Evolutionary conservation across 1,284 basidiomycete species (phyloP).

Genomic region (Heterobasidion occidentale): DNA sequence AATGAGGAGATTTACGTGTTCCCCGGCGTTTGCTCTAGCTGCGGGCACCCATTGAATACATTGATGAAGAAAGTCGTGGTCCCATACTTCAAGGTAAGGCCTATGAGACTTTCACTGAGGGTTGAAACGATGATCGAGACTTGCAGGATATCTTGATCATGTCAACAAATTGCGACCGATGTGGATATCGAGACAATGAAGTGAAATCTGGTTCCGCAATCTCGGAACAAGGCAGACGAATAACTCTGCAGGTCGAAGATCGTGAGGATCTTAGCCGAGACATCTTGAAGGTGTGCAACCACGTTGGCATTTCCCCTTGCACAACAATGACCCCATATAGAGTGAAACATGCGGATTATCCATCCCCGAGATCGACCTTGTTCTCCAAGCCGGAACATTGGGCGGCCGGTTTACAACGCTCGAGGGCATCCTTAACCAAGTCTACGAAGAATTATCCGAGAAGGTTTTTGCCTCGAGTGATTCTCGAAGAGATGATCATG

Average conservation of each 20-base stretch:
- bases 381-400: slow-evolving; percentile 88
- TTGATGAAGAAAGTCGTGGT: slow-evolving; percentile 96
- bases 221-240: slow-evolving; percentile 77
- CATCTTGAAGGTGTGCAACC: slow-evolving; percentile 71
- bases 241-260: slow-evolving; percentile 89
- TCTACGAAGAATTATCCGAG: slow-evolving; percentile 91
- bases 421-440: slow-evolving; percentile 91
- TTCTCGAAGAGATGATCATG: slow-evolving; percentile 30
- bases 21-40: slow-evolving; percentile 85
- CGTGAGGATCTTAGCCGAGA: slow-evolving; percentile 91
- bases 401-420: slow-evolving; percentile 98
- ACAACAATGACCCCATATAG: background rate
- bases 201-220: slow-evolving; percentile 93
- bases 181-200: slow-evolving; percentile 97
- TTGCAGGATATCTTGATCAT: slow-evolving; percentile 91
- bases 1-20: slow-evolving; percentile 90
- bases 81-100: slow-evolving; percentile 89
- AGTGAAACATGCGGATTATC: slow-evolving; percentile 87
- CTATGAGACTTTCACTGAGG: no score
- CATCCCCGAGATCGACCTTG: slow-evolving; percentile 94
- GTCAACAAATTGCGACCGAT: slow-evolving; percentile 94
- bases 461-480: slow-evolving; percentile 87
- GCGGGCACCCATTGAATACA: slow-evolving; percentile 79
- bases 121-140: background rate
- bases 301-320: background rate